These are phyloP conservation scores for Arachis hypogaea DNA, from an alignment of 306 rosid species.

Conservation along the genomic window DNA sequence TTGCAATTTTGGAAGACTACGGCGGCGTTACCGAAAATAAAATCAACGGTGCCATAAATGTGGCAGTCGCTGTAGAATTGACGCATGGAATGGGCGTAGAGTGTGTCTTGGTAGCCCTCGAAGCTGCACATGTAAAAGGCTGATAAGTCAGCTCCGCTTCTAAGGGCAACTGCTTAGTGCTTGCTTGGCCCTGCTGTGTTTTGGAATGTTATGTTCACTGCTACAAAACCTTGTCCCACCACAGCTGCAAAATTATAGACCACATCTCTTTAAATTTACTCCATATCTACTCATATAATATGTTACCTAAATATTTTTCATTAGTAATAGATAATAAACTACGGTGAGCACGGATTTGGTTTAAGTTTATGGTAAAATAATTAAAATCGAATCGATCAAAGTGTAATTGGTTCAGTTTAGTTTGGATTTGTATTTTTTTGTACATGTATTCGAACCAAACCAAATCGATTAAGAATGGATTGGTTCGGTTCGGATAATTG, in stretches of 20 bases:
- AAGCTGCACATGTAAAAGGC: conserved; percentile 56
- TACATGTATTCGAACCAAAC: too few relatives aligned
- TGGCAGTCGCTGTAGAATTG: conserved; percentile 59
- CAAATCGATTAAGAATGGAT: too few relatives aligned
- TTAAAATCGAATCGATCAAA: too few relatives aligned
- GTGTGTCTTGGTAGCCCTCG: conserved; percentile 60
- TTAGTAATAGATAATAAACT: too few relatives aligned
- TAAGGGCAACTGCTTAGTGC: conserved; percentile 53
- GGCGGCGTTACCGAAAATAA: conserved; percentile 53
- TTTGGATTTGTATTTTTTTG: too few relatives aligned
- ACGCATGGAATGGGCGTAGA: conserved; percentile 49
- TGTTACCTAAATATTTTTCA: too few relatives aligned
- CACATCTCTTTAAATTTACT: too few relatives aligned
- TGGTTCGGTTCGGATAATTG: too few relatives aligned
- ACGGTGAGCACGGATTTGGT: too few relatives aligned
- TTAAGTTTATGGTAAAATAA: too few relatives aligned
- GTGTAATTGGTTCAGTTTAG: too few relatives aligned
- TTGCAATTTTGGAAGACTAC: conserved; percentile 56
- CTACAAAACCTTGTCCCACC: conserved; percentile 69
- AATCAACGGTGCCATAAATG: conserved; percentile 56
- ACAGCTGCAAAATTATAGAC: conserved; percentile 53
- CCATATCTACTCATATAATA: too few relatives aligned
- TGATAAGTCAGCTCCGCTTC: conserved; percentile 54
- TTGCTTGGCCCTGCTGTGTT: conserved; percentile 58
- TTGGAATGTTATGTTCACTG: conserved; percentile 44